Evolutionary conservation across 2,329 filamentous ascomycete species (phyloP), one percentile per base, ranked within the genome.

Genomic region (Pleurostoma richardsiae): DNA sequence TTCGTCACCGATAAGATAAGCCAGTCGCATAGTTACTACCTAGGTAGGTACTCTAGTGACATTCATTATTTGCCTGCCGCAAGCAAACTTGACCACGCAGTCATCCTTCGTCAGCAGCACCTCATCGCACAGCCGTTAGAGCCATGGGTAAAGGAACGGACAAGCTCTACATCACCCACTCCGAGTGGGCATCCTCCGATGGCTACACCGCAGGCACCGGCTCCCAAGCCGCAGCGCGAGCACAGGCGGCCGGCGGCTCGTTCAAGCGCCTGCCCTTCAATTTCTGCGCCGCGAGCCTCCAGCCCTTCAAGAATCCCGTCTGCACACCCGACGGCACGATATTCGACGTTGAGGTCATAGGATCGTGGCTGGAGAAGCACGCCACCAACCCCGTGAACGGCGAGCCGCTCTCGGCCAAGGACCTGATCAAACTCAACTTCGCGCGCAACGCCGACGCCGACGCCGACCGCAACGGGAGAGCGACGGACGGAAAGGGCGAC

Each of bases 201-300:
- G 84, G 89, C 49, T 96, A 88, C 69, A 87, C 88, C 30, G 90
- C 90, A 55, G 91, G 84, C 63, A 85, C 79, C 29, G 87, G 87
- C 57, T 77, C 85, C 47, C 83, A 82, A 56, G 80, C 86, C 47
- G 84, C 83, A 43, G 65, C 78, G 62, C 64, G 83, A 70, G 67
- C 76, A 59, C 54, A 72, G 66, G 68, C 72, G 3, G 68, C 68
- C 27, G 79, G 81, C 53, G 77, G 81, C 42, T 79, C 80, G 36
- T 97, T 97, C 73, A 89, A 86, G 61, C 86, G 90, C 41, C 80
- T 99, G 2, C 94, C 95, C 30, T 99, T 95, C 80, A 97, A 96
- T 76, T 97, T 94, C 71, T 99, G 94, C 79, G 90, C 94, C 52
- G 85, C 95, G 38, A 95, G 89, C 50, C 84, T 99, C 31, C 94